phyloP scores from a whole-genome alignment of 208 protist species.

The Crithidia thermophila region DNA sequence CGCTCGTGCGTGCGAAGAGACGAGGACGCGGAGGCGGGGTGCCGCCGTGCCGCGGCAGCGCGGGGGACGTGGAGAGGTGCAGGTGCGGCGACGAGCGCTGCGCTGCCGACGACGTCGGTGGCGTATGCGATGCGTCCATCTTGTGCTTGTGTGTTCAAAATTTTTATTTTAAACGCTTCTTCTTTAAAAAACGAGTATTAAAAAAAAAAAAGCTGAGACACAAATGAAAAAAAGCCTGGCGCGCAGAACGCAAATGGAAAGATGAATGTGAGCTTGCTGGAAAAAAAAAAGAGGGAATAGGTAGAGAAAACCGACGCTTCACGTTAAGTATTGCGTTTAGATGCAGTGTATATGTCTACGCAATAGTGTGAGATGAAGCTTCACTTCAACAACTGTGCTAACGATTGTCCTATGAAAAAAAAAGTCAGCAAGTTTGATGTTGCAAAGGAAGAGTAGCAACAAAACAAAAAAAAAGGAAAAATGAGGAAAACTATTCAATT shows the following conservation, averaged over 20 bases:
- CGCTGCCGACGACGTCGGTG: not conserved
- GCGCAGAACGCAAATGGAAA: not conserved
- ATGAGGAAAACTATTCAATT: too few relatives aligned
- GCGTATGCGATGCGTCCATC: too few relatives aligned
- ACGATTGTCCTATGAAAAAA: not conserved
- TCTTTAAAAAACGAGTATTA: not conserved
- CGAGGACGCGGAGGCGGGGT: constrained; percentile 23
- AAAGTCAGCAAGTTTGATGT: not conserved
- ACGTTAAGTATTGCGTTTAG: too few relatives aligned
- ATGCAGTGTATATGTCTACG: too few relatives aligned
- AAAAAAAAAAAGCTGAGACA: not conserved
- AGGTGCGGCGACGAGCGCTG: not conserved
- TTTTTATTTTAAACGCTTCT: too few relatives aligned
- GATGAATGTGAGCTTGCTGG: not conserved
- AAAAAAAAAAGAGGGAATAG: constrained; percentile 4
- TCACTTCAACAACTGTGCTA: too few relatives aligned
- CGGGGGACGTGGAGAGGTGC: not conserved
- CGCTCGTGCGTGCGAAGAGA: constrained; percentile 14
- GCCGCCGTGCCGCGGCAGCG: constrained; percentile 1
- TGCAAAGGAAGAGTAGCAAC: not conserved
- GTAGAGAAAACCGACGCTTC: not conserved
- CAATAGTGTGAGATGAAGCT: too few relatives aligned
- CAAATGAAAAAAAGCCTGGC: not conserved
- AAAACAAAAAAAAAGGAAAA: constrained; percentile 13
- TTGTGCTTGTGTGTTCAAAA: too few relatives aligned